Conservation (phyloP, 495 filamentous ascomycete genomes). For the Tuber aestivum region DNA sequence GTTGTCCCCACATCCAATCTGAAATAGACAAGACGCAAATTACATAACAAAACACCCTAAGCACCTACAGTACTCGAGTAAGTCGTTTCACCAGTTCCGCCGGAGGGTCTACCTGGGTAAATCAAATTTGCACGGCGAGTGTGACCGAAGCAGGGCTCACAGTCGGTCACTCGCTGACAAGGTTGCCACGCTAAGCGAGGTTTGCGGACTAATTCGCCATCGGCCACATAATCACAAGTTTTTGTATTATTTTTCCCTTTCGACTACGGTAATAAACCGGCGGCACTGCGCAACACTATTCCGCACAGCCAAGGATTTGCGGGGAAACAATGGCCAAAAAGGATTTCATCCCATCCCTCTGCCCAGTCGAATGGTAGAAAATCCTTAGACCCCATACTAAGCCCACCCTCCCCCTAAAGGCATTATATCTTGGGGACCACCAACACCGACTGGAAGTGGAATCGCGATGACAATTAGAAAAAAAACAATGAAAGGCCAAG, state of each 20-base stretch:
- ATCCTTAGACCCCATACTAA: not conserved
- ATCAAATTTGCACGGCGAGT: not conserved
- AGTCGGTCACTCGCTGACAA: not conserved
- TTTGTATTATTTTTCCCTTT: no score
- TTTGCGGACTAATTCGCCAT: not conserved
- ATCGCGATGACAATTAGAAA: not conserved
- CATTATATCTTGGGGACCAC: not conserved
- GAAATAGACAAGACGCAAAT: not conserved
- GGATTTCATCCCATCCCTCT: not conserved
- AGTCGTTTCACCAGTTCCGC: not conserved
- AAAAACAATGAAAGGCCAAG: not conserved
- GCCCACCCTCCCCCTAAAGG: no score
- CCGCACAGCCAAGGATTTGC: not conserved
- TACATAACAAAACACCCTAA: not conserved
- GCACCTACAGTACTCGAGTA: no score
- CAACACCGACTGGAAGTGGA: not conserved
- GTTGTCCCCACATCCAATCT: not conserved
- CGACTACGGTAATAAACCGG: not conserved
- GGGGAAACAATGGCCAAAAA: not conserved
- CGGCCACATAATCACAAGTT: not conserved
- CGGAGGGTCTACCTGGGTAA: not conserved
- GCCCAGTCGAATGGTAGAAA: not conserved
- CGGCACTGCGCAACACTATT: not conserved
- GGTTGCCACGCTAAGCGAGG: not conserved
- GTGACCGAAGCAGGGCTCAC: not conserved